These are phyloP conservation scores for Thuja plicata DNA, from an alignment of 83 land plant species.

Conservation along the genomic window DNA sequence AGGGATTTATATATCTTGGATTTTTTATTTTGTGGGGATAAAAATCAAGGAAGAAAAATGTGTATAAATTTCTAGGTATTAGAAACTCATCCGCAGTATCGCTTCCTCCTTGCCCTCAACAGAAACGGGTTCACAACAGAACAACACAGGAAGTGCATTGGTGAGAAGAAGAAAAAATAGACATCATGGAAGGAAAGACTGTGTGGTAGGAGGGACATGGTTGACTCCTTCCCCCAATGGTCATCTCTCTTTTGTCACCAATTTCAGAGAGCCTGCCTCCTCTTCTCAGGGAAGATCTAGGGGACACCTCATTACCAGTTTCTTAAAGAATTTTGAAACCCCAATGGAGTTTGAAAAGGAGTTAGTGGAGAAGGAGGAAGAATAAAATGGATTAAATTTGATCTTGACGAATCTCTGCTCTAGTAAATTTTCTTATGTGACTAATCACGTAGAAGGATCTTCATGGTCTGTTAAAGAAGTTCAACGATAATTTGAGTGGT, in stretches of 20 bases:
- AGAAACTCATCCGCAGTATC: conserved; percentile 72
- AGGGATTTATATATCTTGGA: too few species aligned
- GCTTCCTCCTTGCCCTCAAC: conserved; percentile 66
- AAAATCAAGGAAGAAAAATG: conserved; percentile 13
- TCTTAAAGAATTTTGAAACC: conserved; percentile 66
- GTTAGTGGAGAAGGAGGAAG: conserved; percentile 41
- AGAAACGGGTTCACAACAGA: conserved; percentile 70
- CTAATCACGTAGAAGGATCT: conserved; percentile 63
- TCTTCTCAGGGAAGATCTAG: conserved; percentile 43
- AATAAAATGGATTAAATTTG: conserved; percentile 88
- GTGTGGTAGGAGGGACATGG: conserved; percentile 88
- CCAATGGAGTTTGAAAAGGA: conserved; percentile 75
- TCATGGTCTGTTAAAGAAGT: conserved; percentile 45
- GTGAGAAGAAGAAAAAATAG: too few species aligned
- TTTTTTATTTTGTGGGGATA: too few species aligned
- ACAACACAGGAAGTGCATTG: too few species aligned
- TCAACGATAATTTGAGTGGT: too few species aligned
- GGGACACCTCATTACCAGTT: conserved; percentile 65
- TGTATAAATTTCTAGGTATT: conserved; percentile 74
- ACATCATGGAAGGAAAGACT: conserved; percentile 80
- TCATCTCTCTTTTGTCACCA: conserved; percentile 74
- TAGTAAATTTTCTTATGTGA: conserved; percentile 65
- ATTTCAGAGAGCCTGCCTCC: conserved; percentile 59
- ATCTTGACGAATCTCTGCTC: conserved; percentile 67
- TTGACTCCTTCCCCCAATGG: conserved; percentile 69